Base-by-base conservation (phyloP, 495 filamentous ascomycete genomes). In the Penicillium cosmopolitanum region DNA sequence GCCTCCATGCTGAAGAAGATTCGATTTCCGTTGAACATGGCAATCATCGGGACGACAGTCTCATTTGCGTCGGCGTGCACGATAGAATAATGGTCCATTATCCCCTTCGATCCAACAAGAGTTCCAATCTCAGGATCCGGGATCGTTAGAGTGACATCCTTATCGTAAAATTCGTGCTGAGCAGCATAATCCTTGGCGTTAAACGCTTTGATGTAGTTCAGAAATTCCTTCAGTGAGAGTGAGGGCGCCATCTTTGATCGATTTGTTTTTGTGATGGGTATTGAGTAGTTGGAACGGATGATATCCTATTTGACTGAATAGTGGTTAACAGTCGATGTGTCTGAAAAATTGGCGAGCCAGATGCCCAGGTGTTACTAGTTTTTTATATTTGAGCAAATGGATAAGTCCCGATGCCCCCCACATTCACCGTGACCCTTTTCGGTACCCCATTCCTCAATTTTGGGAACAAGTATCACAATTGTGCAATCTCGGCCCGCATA, bases 91-190 rank as follows among this genome's bases (percentile, higher is more conserved):
- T 57, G 55, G 12, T 42, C 36, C 55, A 57, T 57, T 15, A 57
- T 35, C 13, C 55, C 55, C 12, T 36, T 18, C 15, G 55, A 57
- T 4, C 55, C 55, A 18, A 50, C 16, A 10, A 57, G 55, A 2
- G 44, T 57, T n/a, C 55, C 55, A 11, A 57, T 57, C 23, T 57
- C 55, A n/a, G 55, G 55, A 31, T 57, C 55, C n/a, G 55, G 55
- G 31, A 57, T 57, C 15, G 44, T 28, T 8, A 57, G 46, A 4
- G 55, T 57, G 6, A 57, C 55, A 57, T 57, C 15, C 19, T 51
- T 13, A 15, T 50, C 33, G 34, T 57, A 57, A 44, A 50, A 57
- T 15, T 38, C 50, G 23, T 57, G 55, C 7, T 57, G 55, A 44
- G 48, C n/a, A 0, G 35, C 12, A 19, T 57, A 57, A 19, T 57